Evolutionary conservation across 306 rosid genomes (phyloP), one percentile per base, ranked within the genome.

Genomic region (Prunus kanzakura): DNA sequence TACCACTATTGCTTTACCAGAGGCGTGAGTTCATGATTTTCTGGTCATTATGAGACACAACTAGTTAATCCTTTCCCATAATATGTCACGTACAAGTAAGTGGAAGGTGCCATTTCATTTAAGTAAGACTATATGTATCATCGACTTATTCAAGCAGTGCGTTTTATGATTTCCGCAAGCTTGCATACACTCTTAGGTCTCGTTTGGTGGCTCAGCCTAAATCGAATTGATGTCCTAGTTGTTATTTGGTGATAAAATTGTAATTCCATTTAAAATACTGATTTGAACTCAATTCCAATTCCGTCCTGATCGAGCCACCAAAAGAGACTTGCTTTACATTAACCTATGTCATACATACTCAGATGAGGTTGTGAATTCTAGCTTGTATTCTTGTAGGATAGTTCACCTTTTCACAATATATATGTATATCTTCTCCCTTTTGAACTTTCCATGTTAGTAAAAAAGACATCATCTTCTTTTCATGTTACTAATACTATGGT

Each of bases 401-500:
- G 54, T 11, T 71, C 15, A 20, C 27, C 16, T 35, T 55, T 54
- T 63, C 5, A 35, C 32, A 27, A 30, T 35, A 56, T 14, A 18
- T 56, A 19, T 35, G 69, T 35, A 35, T 3, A 64, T 18, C 69
- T 35, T 64, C 4, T 1, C 23, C 8, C 46, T 64, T 38, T 41
- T 15, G 52, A 72, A 64, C 14, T 32, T 64, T 7, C 69, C 29
- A 8, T n/a, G 55, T 20, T 18, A 23, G 55, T 43, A 23, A 16
- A 73, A 73, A 73, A 43, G 50, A n/a, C 67, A 25, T 3, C 27
- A 55, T 72, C 52, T 18, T 55, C 38, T 35, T 70, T 14, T 62
- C 19, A 23, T 5, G 8, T 29, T 15, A 30, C 18, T 16, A 51
- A 19, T 20, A 8, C 11, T 11, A n/a, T 12, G 27, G 10, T 20